A percentile compares a stretch with the other conserved stretches of the same genome.
These are phyloP conservation scores for Candida golubevii DNA, from an alignment of 805 yeast species.

Conservation along the genomic window DNA sequence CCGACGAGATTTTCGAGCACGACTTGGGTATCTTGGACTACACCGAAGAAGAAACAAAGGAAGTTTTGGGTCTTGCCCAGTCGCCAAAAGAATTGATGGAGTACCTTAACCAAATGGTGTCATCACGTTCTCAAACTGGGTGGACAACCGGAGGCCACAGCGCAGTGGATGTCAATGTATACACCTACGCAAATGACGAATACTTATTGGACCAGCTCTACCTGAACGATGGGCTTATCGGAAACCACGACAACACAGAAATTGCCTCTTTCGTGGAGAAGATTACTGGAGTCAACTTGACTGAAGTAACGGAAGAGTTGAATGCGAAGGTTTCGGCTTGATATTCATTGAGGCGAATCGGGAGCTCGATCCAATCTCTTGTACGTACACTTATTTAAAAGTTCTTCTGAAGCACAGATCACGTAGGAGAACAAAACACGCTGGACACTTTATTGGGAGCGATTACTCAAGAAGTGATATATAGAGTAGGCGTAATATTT, in stretches of 20 bases:
- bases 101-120: constrained; percentile 62
- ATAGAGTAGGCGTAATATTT: too few species aligned
- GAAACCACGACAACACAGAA: constrained; percentile 84
- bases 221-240: constrained; percentile 44
- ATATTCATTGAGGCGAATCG: too few species aligned
- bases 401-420: too few species aligned
- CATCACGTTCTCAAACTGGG: constrained; percentile 78
- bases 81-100: constrained; percentile 41
- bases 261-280: constrained; percentile 69
- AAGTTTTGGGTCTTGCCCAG: constrained; percentile 15
- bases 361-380: too few species aligned
- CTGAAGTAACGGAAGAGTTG: constrained; percentile 28
- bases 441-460: too few species aligned
- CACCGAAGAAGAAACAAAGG: constrained; percentile 44
- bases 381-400: too few species aligned
- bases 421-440: too few species aligned
- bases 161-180: constrained; percentile 90
- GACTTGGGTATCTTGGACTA: constrained; percentile 64
- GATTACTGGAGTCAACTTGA: constrained; percentile 46
- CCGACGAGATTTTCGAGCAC: constrained; percentile 48
- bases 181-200: constrained; percentile 63
- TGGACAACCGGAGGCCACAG: constrained; percentile 96
- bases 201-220: constrained; percentile 36
- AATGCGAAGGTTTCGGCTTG: too few species aligned
- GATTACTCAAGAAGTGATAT: too few species aligned